Base-by-base conservation (phyloP, 2,329 filamentous ascomycete genomes). In the Aspergillus amoenus region DNA sequence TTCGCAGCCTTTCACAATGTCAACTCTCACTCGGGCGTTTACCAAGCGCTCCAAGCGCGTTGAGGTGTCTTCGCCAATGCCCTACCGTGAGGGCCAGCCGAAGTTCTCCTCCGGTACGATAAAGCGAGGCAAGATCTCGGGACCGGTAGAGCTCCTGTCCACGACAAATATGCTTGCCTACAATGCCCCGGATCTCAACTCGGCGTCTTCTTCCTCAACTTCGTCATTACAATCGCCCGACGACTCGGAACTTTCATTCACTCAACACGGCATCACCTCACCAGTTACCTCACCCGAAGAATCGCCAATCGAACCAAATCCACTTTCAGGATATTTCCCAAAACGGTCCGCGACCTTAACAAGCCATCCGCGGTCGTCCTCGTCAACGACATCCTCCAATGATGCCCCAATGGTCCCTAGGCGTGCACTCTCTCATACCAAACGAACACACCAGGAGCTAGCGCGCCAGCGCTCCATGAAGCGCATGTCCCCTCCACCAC, bases 121-220 rank as follows among this genome's bases (percentile, higher is more conserved):
- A 64, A 76, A 78, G 57, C 75, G 78, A 48, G 74, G 69, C 59
- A 75, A 77, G 60, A 99, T 99, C 71, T 99, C 94, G 1, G 85
- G 83, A 3, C 94, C 94, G 0, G 83, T 96, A 52, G 88, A 92
- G 74, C 83, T 99, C 61, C 81, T 97, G 48, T 95, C 94, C 58
- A 96, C 93, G 5, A 97, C 94, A 66, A 99, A 97, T 76, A 91
- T 95, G 84, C 87, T 97, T 54, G 92, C 91, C 7, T 96, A 96
- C 82, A 93, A 93, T 70, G 93, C 94, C 9, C 93, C 93, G 50
- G 89, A 97, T 70, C 87, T 97, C 61, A 79, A 79, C 44, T 68
- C 73, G 8, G 64, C 72, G 17, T 55, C 74, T 27, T 69, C 68
- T 21, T 78, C 81, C 27, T 79, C 83, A 3, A 76, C 81, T n/a